Evolutionary conservation across 2,329 filamentous ascomycete species (phyloP).

Genomic region (Cryoendolithus antarcticus): DNA sequence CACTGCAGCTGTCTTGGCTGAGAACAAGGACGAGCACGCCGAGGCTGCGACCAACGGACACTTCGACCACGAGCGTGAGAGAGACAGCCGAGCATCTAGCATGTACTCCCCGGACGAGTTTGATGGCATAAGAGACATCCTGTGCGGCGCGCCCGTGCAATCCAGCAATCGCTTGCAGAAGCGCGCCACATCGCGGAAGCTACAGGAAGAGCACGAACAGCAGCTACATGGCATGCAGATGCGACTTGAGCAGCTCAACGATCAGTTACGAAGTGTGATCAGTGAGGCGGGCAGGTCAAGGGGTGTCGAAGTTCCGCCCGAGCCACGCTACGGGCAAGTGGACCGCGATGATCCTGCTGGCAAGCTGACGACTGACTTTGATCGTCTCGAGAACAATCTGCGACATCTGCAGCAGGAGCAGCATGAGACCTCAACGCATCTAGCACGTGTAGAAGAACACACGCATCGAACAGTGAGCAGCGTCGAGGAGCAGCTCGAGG

Average conservation of each 20-base stretch:
- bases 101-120: slow-evolving; percentile 42
- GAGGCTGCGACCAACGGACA: slow-evolving; percentile 7
- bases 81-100: slow-evolving; percentile 12
- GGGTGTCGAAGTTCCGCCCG: slow-evolving; percentile 12
- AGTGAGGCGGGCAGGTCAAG: slow-evolving; percentile 16
- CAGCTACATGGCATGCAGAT: slow-evolving; percentile 20
- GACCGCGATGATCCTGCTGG: slow-evolving; percentile 7
- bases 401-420: slow-evolving; percentile 17
- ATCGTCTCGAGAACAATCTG: slow-evolving; percentile 16
- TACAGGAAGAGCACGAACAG: slow-evolving; percentile 17
- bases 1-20: slow-evolving; percentile 81
- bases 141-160: slow-evolving; percentile 13
- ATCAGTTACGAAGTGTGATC: slow-evolving; percentile 19
- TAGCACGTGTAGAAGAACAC: slow-evolving; percentile 14
- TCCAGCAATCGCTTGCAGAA: slow-evolving; percentile 8
- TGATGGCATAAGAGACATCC: slow-evolving; percentile 23
- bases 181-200: slow-evolving; percentile 9
- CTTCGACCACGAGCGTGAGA: not conserved
- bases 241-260: slow-evolving; percentile 21
- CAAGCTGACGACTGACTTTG: slow-evolving; percentile 13
- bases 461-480: slow-evolving; percentile 12
- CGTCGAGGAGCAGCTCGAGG: slow-evolving; percentile 21
- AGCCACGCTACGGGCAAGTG: slow-evolving; percentile 9
- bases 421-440: slow-evolving; percentile 13
- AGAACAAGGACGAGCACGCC: slow-evolving; percentile 56